Evolutionary conservation across 176 grass and related monocot genomes (phyloP).

Genomic region (Hsuehochloa calcarea): DNA sequence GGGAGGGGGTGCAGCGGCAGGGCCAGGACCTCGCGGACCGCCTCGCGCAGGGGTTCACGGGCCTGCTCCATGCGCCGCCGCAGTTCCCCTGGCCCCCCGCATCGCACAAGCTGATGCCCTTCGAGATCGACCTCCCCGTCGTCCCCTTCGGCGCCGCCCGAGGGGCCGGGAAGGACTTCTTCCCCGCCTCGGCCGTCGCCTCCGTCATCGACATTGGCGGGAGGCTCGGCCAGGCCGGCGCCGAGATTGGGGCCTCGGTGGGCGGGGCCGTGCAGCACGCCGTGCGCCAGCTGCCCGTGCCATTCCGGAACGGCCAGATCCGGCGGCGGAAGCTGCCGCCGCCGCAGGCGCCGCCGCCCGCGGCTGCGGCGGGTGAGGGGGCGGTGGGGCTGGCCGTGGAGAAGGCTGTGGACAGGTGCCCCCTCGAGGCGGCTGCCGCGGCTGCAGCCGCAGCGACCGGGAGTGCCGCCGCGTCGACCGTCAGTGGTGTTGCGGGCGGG

Average conservation of each 20-base stretch:
- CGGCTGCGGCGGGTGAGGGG: background rate
- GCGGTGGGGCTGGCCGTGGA: slow-evolving; percentile 17
- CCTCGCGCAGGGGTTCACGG: slow-evolving; percentile 85
- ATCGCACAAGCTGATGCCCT: slow-evolving; percentile 48
- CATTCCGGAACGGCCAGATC: slow-evolving; percentile 63
- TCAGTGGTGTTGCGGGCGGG: slow-evolving; percentile 8
- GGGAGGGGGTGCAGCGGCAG: slow-evolving; percentile 98
- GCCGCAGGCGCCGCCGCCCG: background rate
- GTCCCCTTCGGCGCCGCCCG: slow-evolving; percentile 19
- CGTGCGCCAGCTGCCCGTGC: slow-evolving; percentile 66
- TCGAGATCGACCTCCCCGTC: slow-evolving; percentile 51
- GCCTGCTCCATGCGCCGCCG: slow-evolving; percentile 83
- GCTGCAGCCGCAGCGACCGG: slow-evolving; percentile 37
- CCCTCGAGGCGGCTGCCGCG: slow-evolving; percentile 45
- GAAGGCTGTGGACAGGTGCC: slow-evolving; percentile 37
- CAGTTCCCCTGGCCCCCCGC: slow-evolving; percentile 69
- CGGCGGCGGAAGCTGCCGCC: background rate
- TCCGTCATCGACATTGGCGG: slow-evolving; percentile 86
- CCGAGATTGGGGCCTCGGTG: slow-evolving; percentile 72
- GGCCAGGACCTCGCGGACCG: slow-evolving; percentile 92
- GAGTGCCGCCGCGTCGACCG: slow-evolving; percentile 30
- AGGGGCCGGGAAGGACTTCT: slow-evolving; percentile 24
- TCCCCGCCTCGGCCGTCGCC: slow-evolving; percentile 51
- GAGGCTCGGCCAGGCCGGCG: slow-evolving; percentile 84
- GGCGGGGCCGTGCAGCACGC: slow-evolving; percentile 92